Evolutionary conservation across 139 green algal species (phyloP).

Genomic region (Tetradesmus lagerheimii): DNA sequence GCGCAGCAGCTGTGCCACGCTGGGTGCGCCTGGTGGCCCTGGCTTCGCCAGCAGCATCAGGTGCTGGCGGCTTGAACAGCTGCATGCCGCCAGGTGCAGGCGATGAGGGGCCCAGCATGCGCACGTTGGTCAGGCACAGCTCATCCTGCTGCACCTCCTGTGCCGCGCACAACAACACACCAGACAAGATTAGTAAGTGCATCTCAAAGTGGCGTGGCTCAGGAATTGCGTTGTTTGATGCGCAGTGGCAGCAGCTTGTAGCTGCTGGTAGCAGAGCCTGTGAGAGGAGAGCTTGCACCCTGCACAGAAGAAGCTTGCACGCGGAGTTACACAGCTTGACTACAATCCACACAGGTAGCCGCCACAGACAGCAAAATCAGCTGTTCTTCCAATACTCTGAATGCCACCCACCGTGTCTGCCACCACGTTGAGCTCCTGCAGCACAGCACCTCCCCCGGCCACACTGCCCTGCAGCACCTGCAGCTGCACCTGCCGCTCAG

Average conservation of each 20-base stretch:
- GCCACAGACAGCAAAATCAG: too few relatives aligned
- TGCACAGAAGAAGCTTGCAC: background rate
- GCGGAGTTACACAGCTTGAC: too few relatives aligned
- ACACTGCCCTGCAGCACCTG: constrained; percentile 46
- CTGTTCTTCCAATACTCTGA: background rate
- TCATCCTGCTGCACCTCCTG: constrained; percentile 21
- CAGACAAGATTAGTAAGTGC: background rate
- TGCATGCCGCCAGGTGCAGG: constrained; percentile 38
- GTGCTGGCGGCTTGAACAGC: constrained; percentile 25
- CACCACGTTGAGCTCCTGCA: constrained; percentile 33
- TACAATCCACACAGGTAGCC: too few relatives aligned
- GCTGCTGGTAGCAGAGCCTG: too few relatives aligned
- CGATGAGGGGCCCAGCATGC: background rate
- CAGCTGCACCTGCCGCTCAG: constrained; percentile 18
- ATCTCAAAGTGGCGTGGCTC: background rate
- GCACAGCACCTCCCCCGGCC: constrained; percentile 26
- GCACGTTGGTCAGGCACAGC: constrained; percentile 39
- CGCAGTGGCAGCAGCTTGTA: too few relatives aligned
- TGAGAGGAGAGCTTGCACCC: too few relatives aligned
- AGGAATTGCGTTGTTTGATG: too few relatives aligned
- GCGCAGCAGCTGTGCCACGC: background rate
- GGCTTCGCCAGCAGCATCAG: background rate
- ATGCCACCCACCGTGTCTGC: constrained; percentile 44
- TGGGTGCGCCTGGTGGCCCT: background rate
- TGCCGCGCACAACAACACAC: background rate